Evolutionary conservation across 2,329 filamentous ascomycete species (phyloP).

Genomic region (Ceratocystis diversiconidia): DNA sequence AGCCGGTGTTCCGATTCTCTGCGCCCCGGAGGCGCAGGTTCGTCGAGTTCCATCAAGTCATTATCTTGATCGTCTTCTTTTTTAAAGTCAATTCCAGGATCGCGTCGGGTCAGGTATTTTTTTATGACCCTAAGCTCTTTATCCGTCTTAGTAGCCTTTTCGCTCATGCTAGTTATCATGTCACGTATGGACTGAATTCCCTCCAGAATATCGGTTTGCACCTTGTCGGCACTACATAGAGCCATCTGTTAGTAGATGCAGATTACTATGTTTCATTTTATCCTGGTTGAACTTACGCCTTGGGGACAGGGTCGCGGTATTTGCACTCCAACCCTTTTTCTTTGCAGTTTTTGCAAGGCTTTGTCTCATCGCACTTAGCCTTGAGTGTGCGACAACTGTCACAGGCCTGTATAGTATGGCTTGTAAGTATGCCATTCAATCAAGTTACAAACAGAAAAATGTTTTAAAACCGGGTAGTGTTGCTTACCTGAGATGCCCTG

Average conservation of each 20-base stretch:
- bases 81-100: constrained; percentile 15
- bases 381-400: constrained; percentile 78
- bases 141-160: constrained; percentile 3
- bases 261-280: not conserved
- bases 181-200: constrained; percentile 32
- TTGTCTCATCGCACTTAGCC: constrained; percentile 80
- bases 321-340: constrained; percentile 74
- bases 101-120: constrained; percentile 19
- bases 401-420: constrained; percentile 53
- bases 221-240: constrained; percentile 40
- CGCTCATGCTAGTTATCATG: not conserved
- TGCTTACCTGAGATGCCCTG: constrained; percentile 45
- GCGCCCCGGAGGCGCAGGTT: not conserved
- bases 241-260: not conserved
- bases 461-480: too few relatives aligned
- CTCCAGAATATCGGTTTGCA: constrained; percentile 45
- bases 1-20: not conserved
- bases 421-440: constrained; percentile 16
- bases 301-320: constrained; percentile 81
- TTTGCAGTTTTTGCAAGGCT: constrained; percentile 72
- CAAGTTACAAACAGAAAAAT: too few relatives aligned
- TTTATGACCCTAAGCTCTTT: constrained; percentile 13
- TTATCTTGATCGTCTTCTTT: constrained; percentile 5
- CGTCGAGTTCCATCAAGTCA: not conserved
- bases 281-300: constrained; percentile 49